Evolutionary conservation across 192 early-diverging fungal genomes (phyloP), one percentile per base, ranked within the genome.

Genomic region (Paraglomus brasilianum): DNA sequence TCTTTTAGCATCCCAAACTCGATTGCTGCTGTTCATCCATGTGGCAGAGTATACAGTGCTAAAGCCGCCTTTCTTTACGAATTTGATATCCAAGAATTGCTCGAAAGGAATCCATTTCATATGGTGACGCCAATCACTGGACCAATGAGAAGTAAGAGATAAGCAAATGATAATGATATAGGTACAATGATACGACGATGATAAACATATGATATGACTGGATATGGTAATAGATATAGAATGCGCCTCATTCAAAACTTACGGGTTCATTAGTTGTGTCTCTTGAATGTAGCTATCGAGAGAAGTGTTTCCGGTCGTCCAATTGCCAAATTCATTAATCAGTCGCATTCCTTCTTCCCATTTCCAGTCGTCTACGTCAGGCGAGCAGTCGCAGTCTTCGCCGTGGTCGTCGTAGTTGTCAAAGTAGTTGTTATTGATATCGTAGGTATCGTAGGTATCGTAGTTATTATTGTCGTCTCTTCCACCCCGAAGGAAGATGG

Each of bases 41-140:
- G 66, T 68, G 14, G 50, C 66, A 9, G 66, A 68, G 8, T 46
- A 68, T 41, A 68, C 66, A 5, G 66, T 43, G 55, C 66, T 68
- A 39, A 48, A 42, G 4, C 66, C 66, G 14, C 66, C 66, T 15
- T 55, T 55, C 19, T 8, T 14, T 41, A 68, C 49, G 24, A 68
- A 68, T 55, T 68, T 68, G 11, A 68, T 40, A 11, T 68, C 42
- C 2, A 13, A 15, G n/a, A 68, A 68, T 42, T 55, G 51, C 4
- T 68, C 66, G 15, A 55, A 68, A 21, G 66, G 66, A 36, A 68
- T 68, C 66, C 66, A 68, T 68, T 68, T 38, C 40, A 68, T 43
- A 22, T 68, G 66, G 14, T n/a, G 24, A 15, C 51, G 49, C 14
- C 50, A 52, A 53, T 68, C 66, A 22, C 66, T 68, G 14, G 5